These are phyloP conservation scores for Conringia planisiliqua DNA, from an alignment of 345 rosid species.

Conservation along the genomic window DNA sequence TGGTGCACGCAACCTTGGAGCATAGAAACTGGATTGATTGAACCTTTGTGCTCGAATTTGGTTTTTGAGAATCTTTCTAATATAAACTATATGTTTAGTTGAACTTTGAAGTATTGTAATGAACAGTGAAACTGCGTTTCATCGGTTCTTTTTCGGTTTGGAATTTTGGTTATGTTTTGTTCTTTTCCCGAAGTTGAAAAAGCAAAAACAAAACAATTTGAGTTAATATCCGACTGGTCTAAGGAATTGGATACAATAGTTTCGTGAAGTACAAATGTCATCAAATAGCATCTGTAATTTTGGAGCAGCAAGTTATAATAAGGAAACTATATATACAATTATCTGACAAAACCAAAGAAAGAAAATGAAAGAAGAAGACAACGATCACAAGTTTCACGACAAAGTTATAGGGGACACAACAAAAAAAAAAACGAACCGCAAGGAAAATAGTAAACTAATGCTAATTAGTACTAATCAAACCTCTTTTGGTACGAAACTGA, in stretches of 20 bases:
- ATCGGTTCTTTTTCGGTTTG: background rate
- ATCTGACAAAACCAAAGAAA: background rate
- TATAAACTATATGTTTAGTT: too few relatives aligned
- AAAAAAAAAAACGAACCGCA: background rate
- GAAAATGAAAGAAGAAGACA: background rate
- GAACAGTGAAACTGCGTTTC: too few relatives aligned
- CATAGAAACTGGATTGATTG: too few relatives aligned
- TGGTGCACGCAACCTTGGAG: too few relatives aligned
- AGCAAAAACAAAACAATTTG: background rate
- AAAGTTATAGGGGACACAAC: background rate
- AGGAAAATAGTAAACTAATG: conserved; percentile 16
- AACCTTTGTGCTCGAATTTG: too few relatives aligned
- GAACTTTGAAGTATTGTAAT: background rate
- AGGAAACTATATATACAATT: conserved; percentile 29
- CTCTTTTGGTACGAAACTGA: conserved; percentile 6
- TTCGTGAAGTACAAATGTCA: conserved; percentile 6
- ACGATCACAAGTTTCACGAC: background rate
- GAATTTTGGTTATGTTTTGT: background rate
- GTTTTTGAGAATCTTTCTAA: too few relatives aligned
- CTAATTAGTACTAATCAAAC: conserved; percentile 6
- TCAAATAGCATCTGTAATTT: background rate
- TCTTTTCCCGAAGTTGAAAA: background rate
- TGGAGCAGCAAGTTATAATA: background rate
- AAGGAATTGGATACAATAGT: background rate
- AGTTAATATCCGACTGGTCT: background rate